Conservation (phyloP, 306 rosid species). For the Purshia tridentata region DNA sequence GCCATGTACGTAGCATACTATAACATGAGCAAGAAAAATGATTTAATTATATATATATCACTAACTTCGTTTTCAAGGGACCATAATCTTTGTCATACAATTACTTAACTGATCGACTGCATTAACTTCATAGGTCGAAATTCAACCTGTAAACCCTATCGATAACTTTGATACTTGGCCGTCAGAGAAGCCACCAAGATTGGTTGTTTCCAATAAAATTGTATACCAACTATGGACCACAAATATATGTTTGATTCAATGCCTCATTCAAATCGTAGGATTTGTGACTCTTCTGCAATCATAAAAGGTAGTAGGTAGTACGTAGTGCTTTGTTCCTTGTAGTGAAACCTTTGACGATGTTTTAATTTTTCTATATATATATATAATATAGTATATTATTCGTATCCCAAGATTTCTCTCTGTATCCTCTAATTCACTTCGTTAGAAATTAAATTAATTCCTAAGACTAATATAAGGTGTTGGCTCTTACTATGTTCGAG, state of each 20-base stretch:
- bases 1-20: neutral
- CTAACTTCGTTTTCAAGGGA: slow-evolving; percentile 9
- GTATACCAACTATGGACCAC: neutral
- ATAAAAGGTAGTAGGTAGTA: neutral
- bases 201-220: slow-evolving; percentile 4
- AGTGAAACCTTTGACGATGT: neutral
- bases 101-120: no score
- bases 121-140: no score
- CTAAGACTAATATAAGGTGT: neutral
- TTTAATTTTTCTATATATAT: neutral
- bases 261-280: slow-evolving; percentile 16
- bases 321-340: neutral
- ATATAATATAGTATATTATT: neutral
- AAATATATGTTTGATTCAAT: slow-evolving; percentile 9
- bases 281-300: neutral
- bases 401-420: neutral
- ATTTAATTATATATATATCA: neutral
- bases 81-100: no score
- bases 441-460: neutral
- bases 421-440: neutral
- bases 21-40: neutral
- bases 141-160: slow-evolving; percentile 12
- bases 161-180: slow-evolving; percentile 20
- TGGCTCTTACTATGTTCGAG: slow-evolving; percentile 5
- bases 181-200: slow-evolving; percentile 12